Percentiles rank a stretch among this genome's conserved stretches.
These are phyloP conservation scores for Cladosporium sphaerospermum DNA, from an alignment of 2,329 filamentous ascomycete species.

Conservation along the genomic window DNA sequence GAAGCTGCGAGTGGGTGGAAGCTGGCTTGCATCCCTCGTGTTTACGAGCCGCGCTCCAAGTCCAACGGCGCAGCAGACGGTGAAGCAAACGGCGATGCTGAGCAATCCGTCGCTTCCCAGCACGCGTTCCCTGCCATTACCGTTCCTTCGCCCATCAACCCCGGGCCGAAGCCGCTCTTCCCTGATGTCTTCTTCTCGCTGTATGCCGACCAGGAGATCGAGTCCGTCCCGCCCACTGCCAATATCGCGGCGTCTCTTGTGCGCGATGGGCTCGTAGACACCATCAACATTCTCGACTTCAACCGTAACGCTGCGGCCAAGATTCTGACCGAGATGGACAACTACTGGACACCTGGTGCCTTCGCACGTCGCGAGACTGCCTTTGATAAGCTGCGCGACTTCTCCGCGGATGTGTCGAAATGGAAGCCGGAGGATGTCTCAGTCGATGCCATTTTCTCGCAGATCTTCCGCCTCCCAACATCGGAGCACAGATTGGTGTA, in stretches of 20 bases:
- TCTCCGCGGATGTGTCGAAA: slow-evolving; percentile 61
- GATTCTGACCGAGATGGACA: slow-evolving; percentile 88
- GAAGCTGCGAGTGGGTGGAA: slow-evolving; percentile 73
- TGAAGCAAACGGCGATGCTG: slow-evolving; percentile 59
- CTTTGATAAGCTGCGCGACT: slow-evolving; percentile 75
- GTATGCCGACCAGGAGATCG: slow-evolving; percentile 77
- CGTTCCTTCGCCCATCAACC: slow-evolving; percentile 68
- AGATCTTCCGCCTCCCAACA: slow-evolving; percentile 78
- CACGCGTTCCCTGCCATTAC: slow-evolving; percentile 70
- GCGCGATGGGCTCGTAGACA: slow-evolving; percentile 80
- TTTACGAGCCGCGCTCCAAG: slow-evolving; percentile 39
- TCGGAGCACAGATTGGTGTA: slow-evolving; percentile 94
- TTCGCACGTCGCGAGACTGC: slow-evolving; percentile 91
- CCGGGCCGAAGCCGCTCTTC: slow-evolving; percentile 71
- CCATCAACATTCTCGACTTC: slow-evolving; percentile 88
- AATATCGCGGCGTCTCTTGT: slow-evolving; percentile 76
- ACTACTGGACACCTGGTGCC: slow-evolving; percentile 81
- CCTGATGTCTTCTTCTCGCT: slow-evolving; percentile 93
- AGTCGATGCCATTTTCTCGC: slow-evolving; percentile 96
- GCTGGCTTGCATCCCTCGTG: slow-evolving; percentile 56
- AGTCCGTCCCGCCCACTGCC: slow-evolving; percentile 70
- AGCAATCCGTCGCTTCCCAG: slow-evolving; percentile 45
- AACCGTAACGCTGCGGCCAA: slow-evolving; percentile 83
- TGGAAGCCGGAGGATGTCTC: slow-evolving; percentile 98
- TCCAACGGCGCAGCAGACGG: slow-evolving; percentile 34